Base-by-base conservation (phyloP, 164 flowering plant species). In the Protea cynaroides region DNA sequence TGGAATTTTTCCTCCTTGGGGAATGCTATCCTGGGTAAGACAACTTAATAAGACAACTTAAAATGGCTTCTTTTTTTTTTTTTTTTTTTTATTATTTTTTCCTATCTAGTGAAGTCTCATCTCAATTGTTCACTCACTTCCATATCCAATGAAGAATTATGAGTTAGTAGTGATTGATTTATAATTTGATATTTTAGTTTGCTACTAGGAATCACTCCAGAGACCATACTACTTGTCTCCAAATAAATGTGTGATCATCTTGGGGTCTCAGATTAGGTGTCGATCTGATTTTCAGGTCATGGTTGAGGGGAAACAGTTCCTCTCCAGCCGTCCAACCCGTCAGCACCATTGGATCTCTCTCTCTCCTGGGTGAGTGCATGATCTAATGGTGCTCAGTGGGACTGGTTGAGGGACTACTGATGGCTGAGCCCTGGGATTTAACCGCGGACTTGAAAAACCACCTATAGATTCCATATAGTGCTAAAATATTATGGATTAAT, bases 101-200 rank as follows among this genome's bases (percentile, higher is more conserved):
- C 29, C 24, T 25, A 13, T 21, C 25, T 15, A 17, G 19, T 52
- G 47, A 15, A 13, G 0, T 34, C 25, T 29, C 34, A 29, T 29
- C 47, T 36, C 22, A 17, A 19, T n/a, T 51, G 54, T 7, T 34
- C 56, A 37, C 10, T 37, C 47, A 10, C 19, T 63, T 34, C 21
- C 58, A 63, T 52, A 58, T 37, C 37, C 23, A 63, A 34, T 52
- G 47, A 63, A 36, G 34, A 63, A 34, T 23, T 23, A 46, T 47
- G 17, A 21, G 22, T 46, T 18, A 24, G 23, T 55, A 55, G 10
- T 23, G 58, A 12, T 9, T 12, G 22, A 63, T 54, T 37, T 12
- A 52, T 29, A 63, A 22, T 40, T 23, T 61, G 17, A 5, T 29
- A 29, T 5, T 29, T 29, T 29, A 29, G 8, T 61, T 14, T 49